Evolutionary conservation across 192 early-diverging fungal genomes (phyloP).

Genomic region (Entomortierella parvispora): DNA sequence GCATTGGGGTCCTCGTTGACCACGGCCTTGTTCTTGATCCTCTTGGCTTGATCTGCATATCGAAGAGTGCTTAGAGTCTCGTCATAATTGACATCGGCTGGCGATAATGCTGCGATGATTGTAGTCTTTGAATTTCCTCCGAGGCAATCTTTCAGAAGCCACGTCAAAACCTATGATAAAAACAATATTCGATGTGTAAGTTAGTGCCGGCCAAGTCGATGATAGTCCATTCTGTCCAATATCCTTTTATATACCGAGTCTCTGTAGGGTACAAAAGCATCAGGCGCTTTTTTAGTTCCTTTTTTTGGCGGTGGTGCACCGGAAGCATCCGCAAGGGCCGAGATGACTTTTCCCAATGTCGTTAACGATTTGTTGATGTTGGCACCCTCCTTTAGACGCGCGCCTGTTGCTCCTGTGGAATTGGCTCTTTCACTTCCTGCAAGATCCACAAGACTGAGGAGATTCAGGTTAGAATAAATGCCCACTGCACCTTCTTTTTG

Average conservation of each 20-base stretch:
- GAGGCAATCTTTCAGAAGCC: constrained; percentile 86
- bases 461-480: not conserved
- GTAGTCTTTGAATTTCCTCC: constrained; percentile 87
- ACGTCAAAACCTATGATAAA: constrained; percentile 71
- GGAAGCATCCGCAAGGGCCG: constrained; percentile 82
- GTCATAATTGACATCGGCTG: constrained; percentile 69
- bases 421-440: constrained; percentile 94
- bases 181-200: not conserved
- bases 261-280: constrained; percentile 86
- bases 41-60: constrained; percentile 92
- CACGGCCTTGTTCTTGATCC: constrained; percentile 89
- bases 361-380: constrained; percentile 96
- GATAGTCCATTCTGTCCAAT: not conserved
- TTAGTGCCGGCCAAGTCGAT: not conserved
- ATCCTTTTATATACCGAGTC: constrained; percentile 72
- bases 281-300: constrained; percentile 54
- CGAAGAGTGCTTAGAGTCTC: constrained; percentile 88
- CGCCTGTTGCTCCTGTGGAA: constrained; percentile 85
- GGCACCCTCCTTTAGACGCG: constrained; percentile 89
- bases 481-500: not conserved
- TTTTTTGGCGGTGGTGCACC: constrained; percentile 46
- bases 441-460: constrained; percentile 85
- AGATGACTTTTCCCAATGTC: constrained; percentile 94
- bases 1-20: constrained; percentile 91
- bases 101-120: constrained; percentile 85